These are phyloP conservation scores for Proteromonas lacertae DNA, from an alignment of 352 stramenopile species.

Conservation along the genomic window DNA sequence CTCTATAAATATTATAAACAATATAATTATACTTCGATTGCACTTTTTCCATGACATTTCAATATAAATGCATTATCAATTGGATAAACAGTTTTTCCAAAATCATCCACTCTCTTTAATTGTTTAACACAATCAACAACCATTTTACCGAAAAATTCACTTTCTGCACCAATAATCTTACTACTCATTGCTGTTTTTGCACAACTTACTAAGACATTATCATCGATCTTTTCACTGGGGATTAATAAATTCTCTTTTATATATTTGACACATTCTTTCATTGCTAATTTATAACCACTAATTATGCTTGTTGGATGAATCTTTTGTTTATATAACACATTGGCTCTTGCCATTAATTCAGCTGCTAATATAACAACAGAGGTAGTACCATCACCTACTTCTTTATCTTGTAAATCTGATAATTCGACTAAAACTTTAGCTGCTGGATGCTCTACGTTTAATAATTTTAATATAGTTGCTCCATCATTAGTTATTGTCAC, in stretches of 20 bases:
- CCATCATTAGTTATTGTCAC: slow-evolving; percentile 99
- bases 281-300: slow-evolving; percentile 79
- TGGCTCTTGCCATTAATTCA: slow-evolving; percentile 74
- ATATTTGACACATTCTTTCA: slow-evolving; percentile 90
- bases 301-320: slow-evolving; percentile 98
- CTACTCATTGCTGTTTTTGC: slow-evolving; percentile 92
- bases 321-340: slow-evolving; percentile 83
- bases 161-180: slow-evolving; percentile 93
- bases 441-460: slow-evolving; percentile 94
- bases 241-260: slow-evolving; percentile 92
- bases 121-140: slow-evolving; percentile 81
- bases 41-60: slow-evolving; percentile 56
- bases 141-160: slow-evolving; percentile 78
- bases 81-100: slow-evolving; percentile 37
- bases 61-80: slow-evolving; percentile 93
- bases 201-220: slow-evolving; percentile 11
- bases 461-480: slow-evolving; percentile 94
- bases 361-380: slow-evolving; percentile 92
- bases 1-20: slow-evolving; percentile 14
- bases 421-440: slow-evolving; percentile 91
- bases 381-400: slow-evolving; percentile 96
- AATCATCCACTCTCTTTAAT: slow-evolving; percentile 51
- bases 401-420: slow-evolving; percentile 83
- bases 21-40: slow-evolving; percentile 24
- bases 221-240: slow-evolving; percentile 55